These are phyloP conservation scores for Echinochloa phyllopogon DNA, from an alignment of 176 grass and related monocot genomes.

Conservation along the genomic window DNA sequence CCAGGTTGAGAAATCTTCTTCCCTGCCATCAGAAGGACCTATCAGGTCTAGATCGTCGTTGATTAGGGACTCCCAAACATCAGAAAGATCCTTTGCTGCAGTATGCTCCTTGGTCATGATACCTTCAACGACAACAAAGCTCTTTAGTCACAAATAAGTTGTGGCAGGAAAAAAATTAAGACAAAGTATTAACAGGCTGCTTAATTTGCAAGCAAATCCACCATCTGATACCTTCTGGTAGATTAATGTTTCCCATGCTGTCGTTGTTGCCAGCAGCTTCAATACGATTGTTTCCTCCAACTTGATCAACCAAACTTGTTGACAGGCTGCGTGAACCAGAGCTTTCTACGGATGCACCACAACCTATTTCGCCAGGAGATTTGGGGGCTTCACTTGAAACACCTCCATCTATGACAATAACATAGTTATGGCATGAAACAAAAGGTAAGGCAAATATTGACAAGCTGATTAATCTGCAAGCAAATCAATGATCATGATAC, in stretches of 20 bases:
- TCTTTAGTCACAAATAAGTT: not conserved
- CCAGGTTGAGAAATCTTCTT: not conserved
- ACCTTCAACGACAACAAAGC: not conserved
- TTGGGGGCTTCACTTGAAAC: not conserved
- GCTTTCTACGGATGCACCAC: not conserved
- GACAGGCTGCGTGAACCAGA: not conserved
- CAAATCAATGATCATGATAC: not conserved
- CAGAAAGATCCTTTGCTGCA: constrained; percentile 13
- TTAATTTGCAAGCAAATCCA: not conserved
- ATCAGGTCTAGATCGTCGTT: not conserved
- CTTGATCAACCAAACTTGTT: constrained; percentile 6
- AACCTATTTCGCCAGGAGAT: constrained; percentile 8
- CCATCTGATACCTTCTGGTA: not conserved
- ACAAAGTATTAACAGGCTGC: not conserved
- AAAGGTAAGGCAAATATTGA: not conserved
- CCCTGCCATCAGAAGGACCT: not conserved
- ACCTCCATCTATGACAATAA: not conserved
- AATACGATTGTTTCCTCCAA: not conserved
- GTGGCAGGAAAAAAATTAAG: not conserved
- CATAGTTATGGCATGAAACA: not conserved
- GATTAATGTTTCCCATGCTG: not conserved
- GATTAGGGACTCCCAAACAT: not conserved
- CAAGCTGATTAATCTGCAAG: not conserved
- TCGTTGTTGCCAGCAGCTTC: constrained; percentile 9
- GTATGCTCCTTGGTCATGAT: not conserved